Evolutionary conservation across 495 filamentous ascomycete genomes (phyloP), one percentile per base, ranked within the genome.

Genomic region (Aspergillus haitiensis): DNA sequence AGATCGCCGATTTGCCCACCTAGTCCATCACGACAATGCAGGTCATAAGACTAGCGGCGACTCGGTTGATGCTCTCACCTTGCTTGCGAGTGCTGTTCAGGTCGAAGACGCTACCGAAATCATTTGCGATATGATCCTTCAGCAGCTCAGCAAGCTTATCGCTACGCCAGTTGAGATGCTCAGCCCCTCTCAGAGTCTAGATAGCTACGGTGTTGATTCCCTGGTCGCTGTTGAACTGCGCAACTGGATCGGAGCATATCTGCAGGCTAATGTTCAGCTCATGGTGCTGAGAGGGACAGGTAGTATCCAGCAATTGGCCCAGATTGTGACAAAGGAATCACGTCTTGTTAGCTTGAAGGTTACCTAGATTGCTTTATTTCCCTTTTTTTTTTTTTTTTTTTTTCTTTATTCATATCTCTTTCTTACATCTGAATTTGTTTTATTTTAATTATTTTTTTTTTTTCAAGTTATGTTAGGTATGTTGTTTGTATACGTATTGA

Each of bases 171-270:
- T 59, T 2, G 56, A 59, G 15, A 59, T 59, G 56, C 56, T 59
- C 10, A 52, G 48, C 3, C 4, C 56, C 2, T 37, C 56, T 8
- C 48, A 59, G 13, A 59, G 56, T 8, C 49, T 59, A 7, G 56
- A 59, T 9, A 59, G 56, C n/a, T 72, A 65, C 32, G 72, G 73
- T 6, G 64, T 76, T 2, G 72, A 76, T 58, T 74, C 72, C 4
- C 64, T 76, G 3, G 66, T 73, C 32, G 70, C 73, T 5, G 67
- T 75, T 10, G 72, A 73, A 52, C 46, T 76, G 12, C 55, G 71
- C 7, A 70, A 73, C 34, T 64, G 62, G 69, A 59, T 82, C 4
- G 56, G 56, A 27, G 56, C 56, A 5, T 59, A 59, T 12, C 21
- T 59, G 3, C 56, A 59, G 13, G 56, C 56, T 5, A 59, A 59